Evolutionary conservation across 2,329 filamentous ascomycete species (phyloP), one percentile per base, ranked within the genome.

Genomic region (Cyclaneusma minus): DNA sequence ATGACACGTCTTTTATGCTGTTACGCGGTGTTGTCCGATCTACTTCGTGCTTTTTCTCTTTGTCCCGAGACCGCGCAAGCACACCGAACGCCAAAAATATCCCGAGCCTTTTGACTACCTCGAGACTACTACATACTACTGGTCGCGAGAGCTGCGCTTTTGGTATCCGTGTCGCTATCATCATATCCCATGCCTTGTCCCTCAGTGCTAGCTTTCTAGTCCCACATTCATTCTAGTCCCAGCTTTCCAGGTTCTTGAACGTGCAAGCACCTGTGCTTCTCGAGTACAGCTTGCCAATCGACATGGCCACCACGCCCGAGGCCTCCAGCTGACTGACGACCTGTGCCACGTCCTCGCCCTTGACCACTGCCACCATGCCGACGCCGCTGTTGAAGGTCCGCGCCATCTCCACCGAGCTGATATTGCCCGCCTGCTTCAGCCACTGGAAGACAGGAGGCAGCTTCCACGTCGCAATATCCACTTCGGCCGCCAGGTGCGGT

Each of bases 361-460:
- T 68, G 3, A 94, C 82, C 4, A 84, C 83, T 16, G 85, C 61
- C 5, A 94, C 80, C 85, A 98, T 95, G 24, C 89, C 89, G 22
- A 98, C 58, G 26, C 89, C 89, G 6, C 78, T 84, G 58, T 98
- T 98, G 66, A 93, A 95, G 2, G 84, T 89, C 31, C 84, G 66
- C 27, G 77, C 83, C 68, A 95, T 91, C 57, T 98, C 89, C 7
- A 58, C 47, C 2, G 74, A 62, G 28, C 64, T 67, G 16, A 95
- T 73, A 33, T 78, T 77, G n/a, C 70, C 71, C 3, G 60, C 58
- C 34, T 50, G 29, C 56, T 84, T 83, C 42, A 98, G 64, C 89
- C 89, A 98, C 44, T 64, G 63, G 58, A 95, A 89, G 4, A 94
- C 79, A 2, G 67, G 56, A 0, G 80, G 83, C 22, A 84, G 62